A percentile compares a stretch with the other conserved stretches of the same genome.
Conservation (phyloP, 768 basidiomycete genomes). For the Podaxis sp. region DNA sequence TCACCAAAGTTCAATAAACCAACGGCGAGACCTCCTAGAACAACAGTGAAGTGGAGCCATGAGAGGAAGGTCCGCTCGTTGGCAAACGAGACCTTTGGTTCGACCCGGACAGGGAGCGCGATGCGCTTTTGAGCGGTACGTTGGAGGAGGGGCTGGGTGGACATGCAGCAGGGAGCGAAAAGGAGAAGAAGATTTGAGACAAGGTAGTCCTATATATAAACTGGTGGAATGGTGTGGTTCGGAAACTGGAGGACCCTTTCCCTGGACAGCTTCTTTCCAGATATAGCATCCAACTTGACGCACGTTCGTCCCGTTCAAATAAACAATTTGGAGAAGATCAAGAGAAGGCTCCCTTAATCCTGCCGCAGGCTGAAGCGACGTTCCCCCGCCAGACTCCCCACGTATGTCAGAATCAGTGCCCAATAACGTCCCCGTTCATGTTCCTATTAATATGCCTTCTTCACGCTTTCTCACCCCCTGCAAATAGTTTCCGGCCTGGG, state of each 20-base stretch:
- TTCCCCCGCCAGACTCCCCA: no score
- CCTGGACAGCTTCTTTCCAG: neutral
- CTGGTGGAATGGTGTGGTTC: neutral
- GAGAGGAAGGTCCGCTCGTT: slow-evolving; percentile 96
- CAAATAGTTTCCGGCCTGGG: no score
- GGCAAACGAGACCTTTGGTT: slow-evolving; percentile 93
- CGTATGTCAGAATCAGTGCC: no score
- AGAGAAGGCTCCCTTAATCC: no score
- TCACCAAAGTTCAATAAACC: slow-evolving; percentile 98
- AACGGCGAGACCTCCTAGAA: slow-evolving; percentile 93
- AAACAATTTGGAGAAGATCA: no score
- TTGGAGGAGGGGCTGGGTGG: slow-evolving; percentile 95
- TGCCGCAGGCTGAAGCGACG: no score
- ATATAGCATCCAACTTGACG: slow-evolving; percentile 2
- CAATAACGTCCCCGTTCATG: no score
- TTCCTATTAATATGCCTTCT: no score
- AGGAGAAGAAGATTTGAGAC: neutral
- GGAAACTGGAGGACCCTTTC: neutral
- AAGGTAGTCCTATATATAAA: slow-evolving; percentile 3
- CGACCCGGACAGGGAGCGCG: slow-evolving; percentile 91
- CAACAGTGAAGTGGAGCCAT: slow-evolving; percentile 98
- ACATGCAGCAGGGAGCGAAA: slow-evolving; percentile 54
- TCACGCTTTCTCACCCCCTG: no score
- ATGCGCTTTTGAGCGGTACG: slow-evolving; percentile 94
- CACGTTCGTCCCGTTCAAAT: slow-evolving; percentile 13